Base-by-base conservation (phyloP, 164 flowering plant species). In the Liquidambar formosana region DNA sequence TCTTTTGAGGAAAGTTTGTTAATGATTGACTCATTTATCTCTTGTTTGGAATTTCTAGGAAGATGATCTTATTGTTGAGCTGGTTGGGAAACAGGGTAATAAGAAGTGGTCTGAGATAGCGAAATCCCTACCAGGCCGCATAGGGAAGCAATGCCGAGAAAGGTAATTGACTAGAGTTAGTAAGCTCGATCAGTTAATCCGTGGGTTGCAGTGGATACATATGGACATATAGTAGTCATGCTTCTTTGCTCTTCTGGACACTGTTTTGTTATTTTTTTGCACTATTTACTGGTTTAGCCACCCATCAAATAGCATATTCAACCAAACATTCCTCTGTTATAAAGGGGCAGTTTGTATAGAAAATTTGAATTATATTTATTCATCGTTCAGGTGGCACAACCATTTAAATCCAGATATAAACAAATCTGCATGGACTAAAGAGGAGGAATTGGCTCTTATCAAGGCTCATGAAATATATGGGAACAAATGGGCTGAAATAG, bases 81-180 rank as follows among this genome's bases (percentile, higher is more conserved):
- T 85, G 57, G 91, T 85, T 57, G 76, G 61, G 68, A 73, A 78
- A 59, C 25, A 80, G 64, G 91, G 91, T 25, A 45, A 44, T 47
- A 82, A 75, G 75, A 85, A 77, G 63, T 87, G 91, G 91, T 83
- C 89, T 69, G 60, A 63, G 44, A 87, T 87, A 57, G 86, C 91
- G 61, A 78, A 79, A 60, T 67, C 52, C 21, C 75, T 87, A 61
- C 83, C 89, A 49, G 89, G 91, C 59, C 87, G 91, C 65, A 84
- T 83, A 61, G 91, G 91, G 62, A 87, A 87, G 86, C 91, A 87
- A 72, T 87, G 84, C 58, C 72, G 84, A 13, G 84, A 81, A 71
- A 78, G 84, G 84, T 81, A 64, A 19, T 33, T 33, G 41, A n/a
- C n/a, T n/a, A n/a, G n/a, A n/a, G n/a, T n/a, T n/a, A n/a, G n/a